Base-by-base conservation (phyloP, 768 basidiomycete genomes). In the Pleurotus citrinopileatus region DNA sequence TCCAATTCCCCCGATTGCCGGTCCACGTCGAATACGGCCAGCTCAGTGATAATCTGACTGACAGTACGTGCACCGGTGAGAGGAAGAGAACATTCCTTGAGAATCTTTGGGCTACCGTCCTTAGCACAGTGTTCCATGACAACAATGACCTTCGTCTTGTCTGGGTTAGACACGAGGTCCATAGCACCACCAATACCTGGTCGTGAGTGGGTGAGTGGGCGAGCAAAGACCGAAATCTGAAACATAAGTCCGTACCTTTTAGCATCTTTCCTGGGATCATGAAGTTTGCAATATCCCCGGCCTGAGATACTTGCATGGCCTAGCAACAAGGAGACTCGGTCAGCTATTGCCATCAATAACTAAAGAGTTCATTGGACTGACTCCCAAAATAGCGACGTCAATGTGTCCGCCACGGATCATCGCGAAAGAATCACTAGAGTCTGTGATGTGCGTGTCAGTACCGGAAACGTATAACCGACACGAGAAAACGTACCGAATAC, bases 351-450 rank as follows among this genome's bases (percentile, higher is more conserved):
- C 15, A 45, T n/a, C n/a, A 29, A 42, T 10, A 52, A 46, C 25
- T 19, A 29, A 20, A 48, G 40, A 50, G 26, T 55, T 51, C 15
- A 26, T 40, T 43, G n/a, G 40, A 54, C 74, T 86, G 64, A 90
- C 91, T 25, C 95, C 95, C 45, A 98, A 83, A 64, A 98, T 95
- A 5, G 94, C 86, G 43, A 96, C 90, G 60, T 98, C 85, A 46
- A 98, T 83, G 70, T 98, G 95, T 4, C 95, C 95, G 42, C 95
- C 95, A 51, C 95, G 90, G 70, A 98, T 97, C 95, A 98, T 98
- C 9, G 89, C 90, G 63, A 98, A 98, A 2, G 92, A 94, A 70
- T 97, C 94, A 61, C 84, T 84, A 3, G 93, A 94, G 70, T 95
- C 90, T 89, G 57, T n/a, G n/a, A n/a, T n/a, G n/a, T n/a, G 22